A percentile compares a stretch with the other conserved stretches of the same genome.
Conservation (phyloP, 73 alveolate genomes). For the Paraurostyla sp. region DNA sequence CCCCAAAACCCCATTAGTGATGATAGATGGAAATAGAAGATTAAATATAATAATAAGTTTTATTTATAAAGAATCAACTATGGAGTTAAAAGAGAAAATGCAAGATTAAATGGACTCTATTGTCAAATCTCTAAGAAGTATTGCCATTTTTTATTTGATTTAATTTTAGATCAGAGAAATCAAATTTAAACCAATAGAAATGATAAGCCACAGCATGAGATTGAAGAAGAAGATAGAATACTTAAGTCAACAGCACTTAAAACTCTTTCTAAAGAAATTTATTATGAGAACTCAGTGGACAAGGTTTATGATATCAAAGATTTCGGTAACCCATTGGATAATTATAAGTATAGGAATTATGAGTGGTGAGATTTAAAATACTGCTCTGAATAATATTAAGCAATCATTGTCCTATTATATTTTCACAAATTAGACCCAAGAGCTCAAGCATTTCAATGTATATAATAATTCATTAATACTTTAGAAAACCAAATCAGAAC, state of each 20-base stretch:
- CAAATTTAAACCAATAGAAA: no score
- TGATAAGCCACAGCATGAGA: conserved; percentile 10
- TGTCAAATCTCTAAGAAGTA: no score
- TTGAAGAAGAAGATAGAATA: conserved; percentile 42
- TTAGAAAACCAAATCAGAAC: background rate
- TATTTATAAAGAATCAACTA: no score
- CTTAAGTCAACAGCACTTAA: background rate
- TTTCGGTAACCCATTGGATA: background rate
- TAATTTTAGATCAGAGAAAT: no score
- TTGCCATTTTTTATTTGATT: no score
- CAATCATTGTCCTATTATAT: conserved; percentile 6
- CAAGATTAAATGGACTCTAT: no score
- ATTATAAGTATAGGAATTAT: background rate
- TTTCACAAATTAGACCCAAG: conserved; percentile 15
- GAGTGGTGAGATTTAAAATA: background rate
- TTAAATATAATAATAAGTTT: no score
- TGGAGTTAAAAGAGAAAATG: no score
- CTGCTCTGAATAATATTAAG: background rate
- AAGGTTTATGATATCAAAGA: background rate
- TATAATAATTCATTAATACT: background rate
- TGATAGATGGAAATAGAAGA: no score
- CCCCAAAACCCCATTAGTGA: no score
- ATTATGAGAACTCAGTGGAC: background rate
- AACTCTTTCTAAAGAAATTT: background rate
- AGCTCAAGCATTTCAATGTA: conserved; percentile 9